phyloP scores from a whole-genome alignment of 2,329 filamentous ascomycete genomes.

The Chalara sp. region DNA sequence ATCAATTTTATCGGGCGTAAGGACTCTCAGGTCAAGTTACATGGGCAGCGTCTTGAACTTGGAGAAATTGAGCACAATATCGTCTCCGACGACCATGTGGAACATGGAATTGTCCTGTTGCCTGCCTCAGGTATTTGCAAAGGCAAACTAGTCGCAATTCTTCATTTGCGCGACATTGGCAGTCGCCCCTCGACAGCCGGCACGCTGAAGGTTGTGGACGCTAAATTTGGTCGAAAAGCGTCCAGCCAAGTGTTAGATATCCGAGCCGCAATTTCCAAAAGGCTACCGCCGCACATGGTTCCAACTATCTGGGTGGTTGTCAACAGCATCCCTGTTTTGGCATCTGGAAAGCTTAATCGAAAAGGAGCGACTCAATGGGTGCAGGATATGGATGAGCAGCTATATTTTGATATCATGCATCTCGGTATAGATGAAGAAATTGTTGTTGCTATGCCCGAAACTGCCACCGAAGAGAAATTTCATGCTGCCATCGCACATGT shows the following conservation, averaged over 20 bases:
- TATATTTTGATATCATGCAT: too few relatives aligned
- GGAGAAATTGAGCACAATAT: not conserved
- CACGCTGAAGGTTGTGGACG: too few relatives aligned
- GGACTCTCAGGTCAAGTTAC: conserved; percentile 62
- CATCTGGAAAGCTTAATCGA: not conserved
- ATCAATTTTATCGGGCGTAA: conserved; percentile 54
- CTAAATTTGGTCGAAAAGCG: too few relatives aligned
- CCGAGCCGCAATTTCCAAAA: too few relatives aligned
- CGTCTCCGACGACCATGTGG: not conserved
- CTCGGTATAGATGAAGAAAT: not conserved
- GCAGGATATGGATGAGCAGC: not conserved
- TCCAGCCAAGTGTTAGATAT: too few relatives aligned
- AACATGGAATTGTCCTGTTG: not conserved
- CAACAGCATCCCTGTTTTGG: not conserved
- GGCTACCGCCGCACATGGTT: not conserved
- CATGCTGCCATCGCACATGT: too few relatives aligned
- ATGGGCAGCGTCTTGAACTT: too few relatives aligned
- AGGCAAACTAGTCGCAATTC: not conserved
- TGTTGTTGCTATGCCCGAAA: too few relatives aligned
- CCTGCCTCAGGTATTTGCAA: not conserved
- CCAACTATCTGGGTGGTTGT: not conserved
- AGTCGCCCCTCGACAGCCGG: too few relatives aligned
- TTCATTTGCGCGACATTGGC: too few relatives aligned
- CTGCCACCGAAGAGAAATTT: too few relatives aligned
- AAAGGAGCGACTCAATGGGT: not conserved